phyloP scores from a whole-genome alignment of 805 yeast genomes.

The Zygotorulaspora florentina region DNA sequence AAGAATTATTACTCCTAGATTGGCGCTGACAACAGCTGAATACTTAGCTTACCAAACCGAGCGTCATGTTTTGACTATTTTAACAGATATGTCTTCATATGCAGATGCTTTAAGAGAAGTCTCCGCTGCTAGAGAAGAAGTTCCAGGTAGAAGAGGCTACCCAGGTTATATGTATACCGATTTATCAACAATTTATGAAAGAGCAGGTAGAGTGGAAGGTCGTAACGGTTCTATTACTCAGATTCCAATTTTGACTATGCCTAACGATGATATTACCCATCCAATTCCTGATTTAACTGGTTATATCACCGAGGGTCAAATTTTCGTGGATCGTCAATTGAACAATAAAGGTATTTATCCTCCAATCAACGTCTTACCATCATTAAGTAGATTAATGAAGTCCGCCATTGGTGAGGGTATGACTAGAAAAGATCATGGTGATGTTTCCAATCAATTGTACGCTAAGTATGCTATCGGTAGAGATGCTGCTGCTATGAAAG shows the following conservation, averaged over 20 bases:
- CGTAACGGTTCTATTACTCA: slow-evolving; percentile 99
- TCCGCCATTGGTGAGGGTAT: slow-evolving; percentile 99
- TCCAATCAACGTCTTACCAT: slow-evolving; percentile 97
- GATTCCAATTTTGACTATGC: slow-evolving; percentile 98
- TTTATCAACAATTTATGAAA: slow-evolving; percentile 96
- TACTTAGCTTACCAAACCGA: slow-evolving; percentile 98
- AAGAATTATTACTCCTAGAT: slow-evolving; percentile 98
- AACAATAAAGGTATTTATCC: slow-evolving; percentile 97
- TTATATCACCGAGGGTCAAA: slow-evolving; percentile 98
- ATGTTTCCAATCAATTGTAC: slow-evolving; percentile 96
- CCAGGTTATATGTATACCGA: slow-evolving; percentile 99
- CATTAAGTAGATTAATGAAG: slow-evolving; percentile 97
- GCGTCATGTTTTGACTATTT: slow-evolving; percentile 95
- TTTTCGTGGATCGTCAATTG: slow-evolving; percentile 93
- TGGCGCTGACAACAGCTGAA: slow-evolving; percentile 98
- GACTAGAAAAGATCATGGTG: slow-evolving; percentile 99
- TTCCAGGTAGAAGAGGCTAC: slow-evolving; percentile 99
- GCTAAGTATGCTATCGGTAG: slow-evolving; percentile 99
- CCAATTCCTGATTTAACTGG: slow-evolving; percentile 99
- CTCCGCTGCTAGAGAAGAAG: slow-evolving; percentile 99
- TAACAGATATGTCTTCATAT: slow-evolving; percentile 99
- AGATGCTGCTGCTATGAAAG: slow-evolving; percentile 99
- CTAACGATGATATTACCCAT: slow-evolving; percentile 99
- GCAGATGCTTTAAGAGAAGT: slow-evolving; percentile 99
- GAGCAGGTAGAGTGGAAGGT: slow-evolving; percentile 99